These are phyloP conservation scores for Cymbomonas tetramitiformis DNA, from an alignment of 139 green algal genomes.

Conservation along the genomic window DNA sequence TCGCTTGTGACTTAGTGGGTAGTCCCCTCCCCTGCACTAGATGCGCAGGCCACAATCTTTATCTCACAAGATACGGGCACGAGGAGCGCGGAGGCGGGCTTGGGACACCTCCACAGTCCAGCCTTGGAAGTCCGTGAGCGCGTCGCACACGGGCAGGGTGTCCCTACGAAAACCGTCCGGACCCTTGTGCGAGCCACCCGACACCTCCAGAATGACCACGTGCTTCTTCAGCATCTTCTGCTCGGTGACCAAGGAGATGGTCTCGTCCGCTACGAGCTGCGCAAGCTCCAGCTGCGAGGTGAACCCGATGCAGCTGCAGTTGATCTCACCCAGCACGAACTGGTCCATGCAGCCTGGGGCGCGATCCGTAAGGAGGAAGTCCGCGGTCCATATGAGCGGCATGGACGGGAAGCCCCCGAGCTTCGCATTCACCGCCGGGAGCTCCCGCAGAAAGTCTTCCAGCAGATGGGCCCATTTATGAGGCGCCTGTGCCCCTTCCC, in stretches of 20 bases:
- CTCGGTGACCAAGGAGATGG: slow-evolving; percentile 10
- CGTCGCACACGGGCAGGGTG: slow-evolving; percentile 28
- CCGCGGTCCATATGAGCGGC: slow-evolving; percentile 22
- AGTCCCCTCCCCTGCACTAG: too few relatives aligned
- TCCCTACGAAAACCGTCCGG: slow-evolving; percentile 16
- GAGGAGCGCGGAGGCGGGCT: too few relatives aligned
- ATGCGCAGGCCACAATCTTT: too few relatives aligned
- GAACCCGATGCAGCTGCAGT: slow-evolving; percentile 24
- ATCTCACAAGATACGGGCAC: too few relatives aligned
- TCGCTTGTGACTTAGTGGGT: too few relatives aligned
- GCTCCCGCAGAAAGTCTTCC: too few relatives aligned
- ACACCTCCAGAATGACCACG: slow-evolving; percentile 16
- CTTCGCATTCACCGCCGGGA: too few relatives aligned
- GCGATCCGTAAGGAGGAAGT: slow-evolving; percentile 26
- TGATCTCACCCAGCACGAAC: slow-evolving; percentile 25
- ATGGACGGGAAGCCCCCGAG: too few relatives aligned
- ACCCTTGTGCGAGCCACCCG: slow-evolving; percentile 20
- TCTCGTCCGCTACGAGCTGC: slow-evolving; percentile 10
- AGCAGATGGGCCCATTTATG: too few relatives aligned
- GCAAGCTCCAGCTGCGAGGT: slow-evolving; percentile 20
- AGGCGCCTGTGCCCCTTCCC: too few relatives aligned
- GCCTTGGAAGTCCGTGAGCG: too few relatives aligned
- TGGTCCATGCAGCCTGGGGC: slow-evolving; percentile 13
- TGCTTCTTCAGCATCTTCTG: slow-evolving; percentile 4
- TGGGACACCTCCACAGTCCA: too few relatives aligned